Evolutionary conservation across 2,329 filamentous ascomycete species (phyloP), one percentile per base, ranked within the genome.

Genomic region (Nemania sp.): DNA sequence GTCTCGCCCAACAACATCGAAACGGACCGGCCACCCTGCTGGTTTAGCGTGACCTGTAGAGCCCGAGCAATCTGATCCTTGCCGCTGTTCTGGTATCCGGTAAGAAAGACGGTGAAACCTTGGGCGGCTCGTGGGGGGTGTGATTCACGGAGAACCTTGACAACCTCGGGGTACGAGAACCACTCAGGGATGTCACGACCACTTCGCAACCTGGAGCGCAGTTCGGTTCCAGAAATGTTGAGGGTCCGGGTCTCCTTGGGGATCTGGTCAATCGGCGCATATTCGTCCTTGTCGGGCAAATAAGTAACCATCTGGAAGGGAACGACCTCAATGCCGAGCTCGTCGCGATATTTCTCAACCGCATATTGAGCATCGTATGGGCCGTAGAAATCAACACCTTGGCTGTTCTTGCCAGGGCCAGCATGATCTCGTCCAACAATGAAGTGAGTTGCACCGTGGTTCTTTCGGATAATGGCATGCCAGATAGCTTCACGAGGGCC

Each of bases 241-340:
- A 91, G 83, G 47, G 93, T 97, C 74, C 90, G 90, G 68, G 88
- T 81, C 62, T 90, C 91, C 69, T 86, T 79, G 66, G 87, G 79
- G 59, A 99, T 93, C 78, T 97, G 84, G 76, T 99, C 90, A 74
- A 91, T 85, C 52, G 94, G 94, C 67, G 84, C 86, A 81, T 99
- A 99, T 81, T 97, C 94, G 74, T 99, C 94, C 70, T 85, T 87
- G 77, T 97, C 94, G 64, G 94, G 94, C 55, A 97, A 88, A 78
- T 97, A 99, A 61, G 95, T 97, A 88, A 99, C 96, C 85, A 95
- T 91, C 80, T 97, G 93, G 88, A 99, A 99, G 64, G 94, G 91
- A 62, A 99, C 94, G 70, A 99, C 94, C 79, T 97, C 91, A 70
- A 99, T 99, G 68, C 93, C 94, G 59, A 99, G 89, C 83, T 99